A percentile compares a stretch with the other conserved stretches of the same genome.
These are phyloP conservation scores for Alternaria longipes DNA, from an alignment of 2,329 filamentous ascomycete species.

Conservation along the genomic window DNA sequence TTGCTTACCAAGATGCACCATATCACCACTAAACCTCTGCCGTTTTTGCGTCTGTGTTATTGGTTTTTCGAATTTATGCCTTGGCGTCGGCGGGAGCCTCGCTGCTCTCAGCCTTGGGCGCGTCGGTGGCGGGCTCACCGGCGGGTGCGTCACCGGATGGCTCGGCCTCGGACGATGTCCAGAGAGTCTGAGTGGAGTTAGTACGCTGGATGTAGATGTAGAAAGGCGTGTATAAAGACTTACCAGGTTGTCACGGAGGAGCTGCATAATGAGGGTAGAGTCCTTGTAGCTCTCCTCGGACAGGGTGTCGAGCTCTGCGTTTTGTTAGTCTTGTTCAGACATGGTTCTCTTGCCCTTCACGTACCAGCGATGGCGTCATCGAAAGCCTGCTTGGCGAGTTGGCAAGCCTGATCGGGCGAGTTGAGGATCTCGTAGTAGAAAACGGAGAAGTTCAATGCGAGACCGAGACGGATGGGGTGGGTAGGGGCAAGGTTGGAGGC, in stretches of 20 bases:
- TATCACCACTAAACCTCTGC: conserved; percentile 36
- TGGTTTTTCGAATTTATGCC: conserved; percentile 50
- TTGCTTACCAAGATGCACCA: conserved; percentile 46
- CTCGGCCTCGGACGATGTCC: conserved; percentile 98
- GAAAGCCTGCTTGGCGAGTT: conserved; percentile 94
- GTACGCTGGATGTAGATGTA: conserved; percentile 1
- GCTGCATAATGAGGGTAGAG: conserved; percentile 98
- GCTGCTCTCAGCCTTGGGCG: conserved; percentile 53
- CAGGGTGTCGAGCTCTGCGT: conserved; percentile 87
- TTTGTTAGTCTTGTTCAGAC: conserved; percentile 27
- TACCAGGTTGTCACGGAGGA: conserved; percentile 95
- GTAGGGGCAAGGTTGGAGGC: conserved; percentile 89
- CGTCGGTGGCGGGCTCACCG: conserved; percentile 64
- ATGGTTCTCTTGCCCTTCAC: conserved; percentile 37
- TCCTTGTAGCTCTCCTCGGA: conserved; percentile 99
- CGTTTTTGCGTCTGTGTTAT: conserved; percentile 45
- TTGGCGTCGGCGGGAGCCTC: conserved; percentile 70
- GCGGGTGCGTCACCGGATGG: conserved; percentile 67
- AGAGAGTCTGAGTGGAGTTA: conserved; percentile 76
- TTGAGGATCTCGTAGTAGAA: conserved; percentile 99
- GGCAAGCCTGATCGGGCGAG: conserved; percentile 96
- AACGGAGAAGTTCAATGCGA: conserved; percentile 95
- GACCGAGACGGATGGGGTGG: conserved; percentile 90
- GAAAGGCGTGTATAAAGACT: conserved; percentile 21
- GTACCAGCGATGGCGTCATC: conserved; percentile 91